These are phyloP conservation scores for Fusarium xylarioides DNA, from an alignment of 2,329 filamentous ascomycete species.

Conservation along the genomic window DNA sequence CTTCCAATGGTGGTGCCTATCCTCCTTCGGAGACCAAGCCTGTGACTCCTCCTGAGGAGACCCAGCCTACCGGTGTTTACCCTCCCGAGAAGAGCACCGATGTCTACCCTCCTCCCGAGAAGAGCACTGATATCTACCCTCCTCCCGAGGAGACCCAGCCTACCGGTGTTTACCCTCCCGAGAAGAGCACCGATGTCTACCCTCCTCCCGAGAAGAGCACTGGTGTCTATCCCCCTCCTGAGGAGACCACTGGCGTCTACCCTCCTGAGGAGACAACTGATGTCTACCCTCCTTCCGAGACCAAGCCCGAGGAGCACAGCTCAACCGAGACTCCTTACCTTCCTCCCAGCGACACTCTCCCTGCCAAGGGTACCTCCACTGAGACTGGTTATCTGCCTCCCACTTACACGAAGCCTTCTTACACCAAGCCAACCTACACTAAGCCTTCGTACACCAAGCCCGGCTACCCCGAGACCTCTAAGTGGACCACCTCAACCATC, in stretches of 20 bases:
- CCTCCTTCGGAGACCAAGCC: conserved; percentile 20
- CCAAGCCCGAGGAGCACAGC: neutral
- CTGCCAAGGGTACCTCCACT: neutral
- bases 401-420: conserved; percentile 1
- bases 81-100: neutral
- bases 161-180: neutral
- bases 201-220: neutral
- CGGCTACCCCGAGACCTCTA: conserved; percentile 15
- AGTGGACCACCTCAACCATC: conserved; percentile 25
- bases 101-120: neutral
- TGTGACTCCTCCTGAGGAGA: neutral
- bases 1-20: neutral
- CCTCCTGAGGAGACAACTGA: neutral
- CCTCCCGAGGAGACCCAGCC: neutral
- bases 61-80: neutral
- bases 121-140: neutral
- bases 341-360: neutral
- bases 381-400: neutral
- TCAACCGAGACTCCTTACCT: neutral
- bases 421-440: conserved; percentile 7
- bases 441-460: conserved; percentile 17
- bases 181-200: neutral
- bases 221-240: neutral
- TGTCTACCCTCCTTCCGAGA: neutral
- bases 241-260: neutral